Base-by-base conservation (phyloP, 768 basidiomycete genomes). In the Xanthoconium purpureum region DNA sequence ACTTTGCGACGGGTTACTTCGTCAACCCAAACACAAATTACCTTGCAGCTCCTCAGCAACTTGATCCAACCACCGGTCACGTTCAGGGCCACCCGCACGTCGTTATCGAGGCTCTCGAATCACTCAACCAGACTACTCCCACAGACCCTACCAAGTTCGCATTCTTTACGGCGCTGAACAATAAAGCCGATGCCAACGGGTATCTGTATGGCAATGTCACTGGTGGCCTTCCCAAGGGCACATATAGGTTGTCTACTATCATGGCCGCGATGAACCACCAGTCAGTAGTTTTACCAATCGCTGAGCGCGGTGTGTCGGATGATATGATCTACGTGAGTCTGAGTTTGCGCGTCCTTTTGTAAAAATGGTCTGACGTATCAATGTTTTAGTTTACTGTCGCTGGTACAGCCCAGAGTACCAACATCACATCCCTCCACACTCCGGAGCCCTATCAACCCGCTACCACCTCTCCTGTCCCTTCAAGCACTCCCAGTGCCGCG, bases 31-130 rank as follows among this genome's bases (percentile, higher is more conserved):
- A 74, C 30, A 65, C 65, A 28, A 86, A 79, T 64, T 87, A 81
- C 72, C 77, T 79, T 54, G 67, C 77, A 32, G 82, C 82, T 8
- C 87, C 87, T 44, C 80, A 81, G 63, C 73, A 81, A 55, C 67
- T 82, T 40, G 71, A 80, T 65, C 48, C 63, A 12, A 61, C 56
- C 1, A 62, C 72, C 11, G 87, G 87, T 51, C 61, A 75, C 42
- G 77, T 88, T 62, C 65, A 79, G 54, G 88, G 87, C 12, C 84
- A 87, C 71, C 74, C 76, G 17, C 87, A 89, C 63, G 69, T 87
- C 62, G 84, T 84, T 42, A 73, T 88, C 52, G 79, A 88, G 69
- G 54, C 68, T 50, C 71, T 89, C 54, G 57, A 65, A 15, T 73
- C 78, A 13, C 69, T 87, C 52, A 71, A 71, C 37, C 75, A 81